These are phyloP conservation scores for Nakaseomyces glabratus DNA, from an alignment of 1,139 yeast species.

Conservation along the genomic window DNA sequence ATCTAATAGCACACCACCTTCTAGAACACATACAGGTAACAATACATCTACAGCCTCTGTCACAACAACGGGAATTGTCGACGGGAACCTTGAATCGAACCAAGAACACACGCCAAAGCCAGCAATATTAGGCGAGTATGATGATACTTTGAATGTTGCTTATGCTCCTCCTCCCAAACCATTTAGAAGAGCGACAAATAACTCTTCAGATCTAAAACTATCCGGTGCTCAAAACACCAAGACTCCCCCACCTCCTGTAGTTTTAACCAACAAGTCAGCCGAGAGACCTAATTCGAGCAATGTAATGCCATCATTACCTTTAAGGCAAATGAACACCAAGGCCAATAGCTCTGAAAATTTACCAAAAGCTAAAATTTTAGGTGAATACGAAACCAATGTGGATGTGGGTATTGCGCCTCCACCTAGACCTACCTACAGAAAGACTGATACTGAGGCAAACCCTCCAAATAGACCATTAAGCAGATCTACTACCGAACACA, in stretches of 20 bases:
- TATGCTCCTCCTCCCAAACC: slow-evolving; percentile 14
- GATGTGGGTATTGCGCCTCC: slow-evolving; percentile 6
- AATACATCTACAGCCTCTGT: background rate
- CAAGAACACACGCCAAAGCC: slow-evolving; percentile 6
- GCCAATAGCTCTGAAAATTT: too few species aligned
- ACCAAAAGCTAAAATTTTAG: background rate
- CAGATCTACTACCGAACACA: background rate
- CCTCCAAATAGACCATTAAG: background rate
- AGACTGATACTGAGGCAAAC: background rate
- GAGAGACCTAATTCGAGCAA: background rate
- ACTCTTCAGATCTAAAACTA: background rate
- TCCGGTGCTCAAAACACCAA: background rate
- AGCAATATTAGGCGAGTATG: slow-evolving; percentile 9
- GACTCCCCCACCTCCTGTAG: background rate
- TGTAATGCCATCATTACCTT: background rate
- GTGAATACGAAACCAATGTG: background rate
- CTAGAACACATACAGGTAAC: background rate
- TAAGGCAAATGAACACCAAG: background rate
- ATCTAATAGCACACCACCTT: slow-evolving; percentile 1
- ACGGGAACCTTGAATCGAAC: too few species aligned
- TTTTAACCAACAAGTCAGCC: background rate
- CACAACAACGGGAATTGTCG: background rate
- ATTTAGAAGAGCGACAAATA: slow-evolving; percentile 7
- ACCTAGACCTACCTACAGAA: slow-evolving; percentile 2
- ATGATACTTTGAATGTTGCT: slow-evolving; percentile 8